phyloP scores from a whole-genome alignment of 2,329 filamentous ascomycete species.

The Chrysoporthe deuterocubensis region DNA sequence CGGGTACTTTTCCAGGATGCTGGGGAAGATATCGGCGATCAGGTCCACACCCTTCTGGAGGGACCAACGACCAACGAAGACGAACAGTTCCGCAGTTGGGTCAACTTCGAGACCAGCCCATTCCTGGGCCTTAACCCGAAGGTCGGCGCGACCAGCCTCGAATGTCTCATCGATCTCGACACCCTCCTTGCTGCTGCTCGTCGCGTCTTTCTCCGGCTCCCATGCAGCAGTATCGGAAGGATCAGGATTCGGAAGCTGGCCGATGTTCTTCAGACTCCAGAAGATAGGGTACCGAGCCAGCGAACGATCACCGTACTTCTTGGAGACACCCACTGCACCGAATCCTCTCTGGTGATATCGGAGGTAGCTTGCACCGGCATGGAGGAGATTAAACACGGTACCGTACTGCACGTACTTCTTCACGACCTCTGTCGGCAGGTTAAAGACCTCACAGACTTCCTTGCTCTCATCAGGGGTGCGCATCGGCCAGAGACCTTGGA shows the following conservation, averaged over 20 bases:
- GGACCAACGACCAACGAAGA: slow-evolving; percentile 73
- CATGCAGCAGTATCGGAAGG: slow-evolving; percentile 65
- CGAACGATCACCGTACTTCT: slow-evolving; percentile 70
- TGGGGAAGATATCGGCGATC: slow-evolving; percentile 68
- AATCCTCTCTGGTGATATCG: slow-evolving; percentile 68
- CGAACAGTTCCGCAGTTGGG: slow-evolving; percentile 66
- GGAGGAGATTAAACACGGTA: slow-evolving; percentile 67
- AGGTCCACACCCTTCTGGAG: slow-evolving; percentile 72
- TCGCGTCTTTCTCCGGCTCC: slow-evolving; percentile 52
- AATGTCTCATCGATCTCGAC: slow-evolving; percentile 59
- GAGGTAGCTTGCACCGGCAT: slow-evolving; percentile 65
- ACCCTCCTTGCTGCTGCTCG: slow-evolving; percentile 50
- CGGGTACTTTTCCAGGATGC: slow-evolving; percentile 60
- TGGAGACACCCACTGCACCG: slow-evolving; percentile 67
- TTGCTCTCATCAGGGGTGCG: slow-evolving; percentile 62
- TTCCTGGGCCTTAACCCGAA: slow-evolving; percentile 66
- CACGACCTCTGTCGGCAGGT: slow-evolving; percentile 58
- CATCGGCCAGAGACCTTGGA: slow-evolving; percentile 71
- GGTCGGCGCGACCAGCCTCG: slow-evolving; percentile 56
- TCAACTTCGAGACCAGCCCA: slow-evolving; percentile 69
- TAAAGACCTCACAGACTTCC: slow-evolving; percentile 67
- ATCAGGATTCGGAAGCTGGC: slow-evolving; percentile 67
- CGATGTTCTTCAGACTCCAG: slow-evolving; percentile 67
- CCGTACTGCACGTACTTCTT: slow-evolving; percentile 67
- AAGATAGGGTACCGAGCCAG: slow-evolving; percentile 71